Conservation (phyloP, 345 rosid species). For the Aquilaria yunnanensis region DNA sequence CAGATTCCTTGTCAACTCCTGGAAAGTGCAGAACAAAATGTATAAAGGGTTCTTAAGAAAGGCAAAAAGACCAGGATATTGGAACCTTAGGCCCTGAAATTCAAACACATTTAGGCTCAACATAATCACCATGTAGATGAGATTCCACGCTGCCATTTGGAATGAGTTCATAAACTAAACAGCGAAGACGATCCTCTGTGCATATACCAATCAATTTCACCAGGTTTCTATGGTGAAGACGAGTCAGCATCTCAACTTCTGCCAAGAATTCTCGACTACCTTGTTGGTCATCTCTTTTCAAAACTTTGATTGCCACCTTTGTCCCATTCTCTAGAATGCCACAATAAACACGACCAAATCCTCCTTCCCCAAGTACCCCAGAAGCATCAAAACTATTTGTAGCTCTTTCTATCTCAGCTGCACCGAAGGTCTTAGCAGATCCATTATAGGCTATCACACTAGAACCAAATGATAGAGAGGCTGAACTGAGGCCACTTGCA, state of each 20-base stretch:
- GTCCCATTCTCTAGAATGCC: conserved; percentile 78
- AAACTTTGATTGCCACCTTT: conserved; percentile 69
- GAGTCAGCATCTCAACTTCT: conserved; percentile 92
- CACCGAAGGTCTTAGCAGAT: conserved; percentile 73
- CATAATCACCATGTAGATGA: conserved; percentile 64
- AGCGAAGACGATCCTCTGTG: conserved; percentile 62
- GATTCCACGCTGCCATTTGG: conserved; percentile 93
- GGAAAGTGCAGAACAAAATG: conserved; percentile 5
- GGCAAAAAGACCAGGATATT: neutral
- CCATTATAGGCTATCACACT: conserved; percentile 67
- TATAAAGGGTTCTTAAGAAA: neutral
- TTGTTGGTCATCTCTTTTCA: conserved; percentile 85
- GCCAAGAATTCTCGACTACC: conserved; percentile 81
- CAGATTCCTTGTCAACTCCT: conserved; percentile 65
- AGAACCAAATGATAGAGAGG: conserved; percentile 72
- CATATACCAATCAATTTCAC: conserved; percentile 87
- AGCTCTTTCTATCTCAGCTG: conserved; percentile 64
- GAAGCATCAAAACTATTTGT: conserved; percentile 57
- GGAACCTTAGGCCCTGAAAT: no score
- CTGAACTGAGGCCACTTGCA: conserved; percentile 60
- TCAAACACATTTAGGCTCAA: no score
- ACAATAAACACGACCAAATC: conserved; percentile 72
- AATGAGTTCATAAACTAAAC: conserved; percentile 81
- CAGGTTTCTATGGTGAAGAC: conserved; percentile 81
- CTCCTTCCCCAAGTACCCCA: conserved; percentile 83